A percentile compares a stretch with the other conserved stretches of the same genome.
phyloP scores from a whole-genome alignment of 2,329 filamentous ascomycete genomes.

The Endoconidiophora laricicola region DNA sequence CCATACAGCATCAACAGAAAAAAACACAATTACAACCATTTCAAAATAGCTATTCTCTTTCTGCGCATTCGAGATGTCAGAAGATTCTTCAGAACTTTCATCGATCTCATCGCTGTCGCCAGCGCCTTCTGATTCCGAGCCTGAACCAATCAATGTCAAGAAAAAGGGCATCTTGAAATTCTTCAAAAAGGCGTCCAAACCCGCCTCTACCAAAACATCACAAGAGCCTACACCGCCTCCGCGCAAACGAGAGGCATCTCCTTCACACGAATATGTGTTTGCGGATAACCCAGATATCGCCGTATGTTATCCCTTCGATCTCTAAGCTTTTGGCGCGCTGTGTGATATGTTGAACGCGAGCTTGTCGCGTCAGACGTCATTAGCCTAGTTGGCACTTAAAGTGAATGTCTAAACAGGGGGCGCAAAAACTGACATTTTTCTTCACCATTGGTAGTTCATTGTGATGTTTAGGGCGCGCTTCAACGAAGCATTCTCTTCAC shows the following conservation, averaged over 20 bases:
- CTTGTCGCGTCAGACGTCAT: constrained; percentile 31
- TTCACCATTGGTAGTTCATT: constrained; percentile 52
- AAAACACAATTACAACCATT: not conserved
- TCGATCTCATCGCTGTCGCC: constrained; percentile 35
- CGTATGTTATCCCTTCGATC: constrained; percentile 39
- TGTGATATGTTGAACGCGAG: constrained; percentile 30
- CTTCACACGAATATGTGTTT: constrained; percentile 75
- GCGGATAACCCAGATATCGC: constrained; percentile 86
- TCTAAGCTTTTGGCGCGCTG: constrained; percentile 8
- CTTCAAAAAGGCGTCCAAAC: constrained; percentile 26
- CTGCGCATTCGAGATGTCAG: constrained; percentile 20
- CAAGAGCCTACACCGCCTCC: constrained; percentile 47
- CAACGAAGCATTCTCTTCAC: constrained; percentile 73
- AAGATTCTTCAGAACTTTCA: constrained; percentile 47
- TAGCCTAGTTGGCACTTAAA: constrained; percentile 10
- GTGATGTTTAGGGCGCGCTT: constrained; percentile 97
- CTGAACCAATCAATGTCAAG: constrained; percentile 35
- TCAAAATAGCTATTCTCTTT: not conserved
- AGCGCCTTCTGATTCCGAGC: constrained; percentile 28
- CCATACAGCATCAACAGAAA: not conserved
- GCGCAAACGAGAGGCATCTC: constrained; percentile 70
- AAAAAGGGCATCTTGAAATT: constrained; percentile 49
- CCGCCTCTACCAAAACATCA: constrained; percentile 24
- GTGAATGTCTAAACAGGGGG: not conserved
- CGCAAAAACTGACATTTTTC: constrained; percentile 18